Evolutionary conservation across 257 asterid genomes (phyloP), one percentile per base, ranked within the genome.

Genomic region (Voacanga thouarsii): DNA sequence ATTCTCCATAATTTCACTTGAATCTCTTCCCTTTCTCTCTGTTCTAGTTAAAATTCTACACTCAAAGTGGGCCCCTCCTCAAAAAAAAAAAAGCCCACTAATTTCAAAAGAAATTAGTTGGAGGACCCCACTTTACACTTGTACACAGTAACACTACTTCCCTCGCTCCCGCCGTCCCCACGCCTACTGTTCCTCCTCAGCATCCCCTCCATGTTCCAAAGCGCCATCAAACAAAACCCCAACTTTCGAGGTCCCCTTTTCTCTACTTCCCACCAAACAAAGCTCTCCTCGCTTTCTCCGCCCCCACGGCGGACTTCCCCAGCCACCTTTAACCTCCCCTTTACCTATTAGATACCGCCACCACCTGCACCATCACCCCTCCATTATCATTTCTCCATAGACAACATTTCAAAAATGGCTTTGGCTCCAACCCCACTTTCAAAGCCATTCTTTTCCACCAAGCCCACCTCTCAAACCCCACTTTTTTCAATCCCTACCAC

Each of bases 391-490:
- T 11, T 68, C 33, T 39, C 16, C 19, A 53, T 12, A 4, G 19
- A 49, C 0, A 18, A 49, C 24, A 43, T 53, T 24, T 53, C 24
- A 56, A 74, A 84, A 74, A 93, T 91, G 98, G 91, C 97, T 9
- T 80, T 86, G 75, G 79, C 94, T 80, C 92, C 94, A 7, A 10
- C 92, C 39, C 87, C 86, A 18, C 91, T 92, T 8, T 80, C 96
- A 45, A 90, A 90, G 28, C 86, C 97, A 44, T 70, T 89, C 64
- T 77, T 90, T 79, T 85, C 93, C 80, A 86, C 92, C 79, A 94
- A 88, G 47, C 88, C 89, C 89, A 67, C 80, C 49, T 81, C 91
- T 60, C 84, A 80, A 64, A 30, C 85, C 9, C 84, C 90, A 0
- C 75, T 83, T 37, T 84, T 88, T 39, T 82, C 92, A 2, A 74